Conservation (phyloP, 768 basidiomycete genomes). For the Rhodotorula sphaerocarpa region DNA sequence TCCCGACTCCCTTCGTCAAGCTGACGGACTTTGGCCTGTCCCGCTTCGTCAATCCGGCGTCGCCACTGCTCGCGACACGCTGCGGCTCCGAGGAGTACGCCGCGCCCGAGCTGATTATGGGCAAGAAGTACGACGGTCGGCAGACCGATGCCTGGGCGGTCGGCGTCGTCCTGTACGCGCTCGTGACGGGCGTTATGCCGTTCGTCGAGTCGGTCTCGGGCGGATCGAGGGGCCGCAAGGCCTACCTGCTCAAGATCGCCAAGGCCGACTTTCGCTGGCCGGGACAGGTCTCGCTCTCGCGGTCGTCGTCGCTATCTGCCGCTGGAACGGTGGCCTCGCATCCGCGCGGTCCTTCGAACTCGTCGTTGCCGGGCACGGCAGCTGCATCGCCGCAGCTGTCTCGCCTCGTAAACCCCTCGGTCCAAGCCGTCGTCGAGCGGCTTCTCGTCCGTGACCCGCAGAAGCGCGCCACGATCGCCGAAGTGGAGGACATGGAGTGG, state of each 20-base stretch:
- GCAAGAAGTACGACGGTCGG: constrained; percentile 65
- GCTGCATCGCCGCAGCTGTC: not conserved
- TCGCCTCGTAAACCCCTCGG: constrained; percentile 44
- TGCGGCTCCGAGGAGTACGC: constrained; percentile 86
- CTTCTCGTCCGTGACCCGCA: constrained; percentile 64
- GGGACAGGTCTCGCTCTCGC: constrained; percentile 42
- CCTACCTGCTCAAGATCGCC: constrained; percentile 70
- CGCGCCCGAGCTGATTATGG: constrained; percentile 65
- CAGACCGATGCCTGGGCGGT: constrained; percentile 83
- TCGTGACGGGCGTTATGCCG: constrained; percentile 62
- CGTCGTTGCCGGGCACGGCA: not conserved
- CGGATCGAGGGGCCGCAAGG: constrained; percentile 40
- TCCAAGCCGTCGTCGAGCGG: constrained; percentile 53
- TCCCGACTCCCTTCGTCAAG: constrained; percentile 60
- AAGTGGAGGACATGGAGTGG: constrained; percentile 57
- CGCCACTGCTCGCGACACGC: constrained; percentile 61
- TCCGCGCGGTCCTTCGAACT: not conserved
- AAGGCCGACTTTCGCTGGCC: constrained; percentile 67
- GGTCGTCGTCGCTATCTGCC: not conserved
- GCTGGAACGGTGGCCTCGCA: not conserved
- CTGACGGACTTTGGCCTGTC: constrained; percentile 85
- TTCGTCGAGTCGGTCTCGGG: constrained; percentile 49
- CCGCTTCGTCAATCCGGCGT: constrained; percentile 62
- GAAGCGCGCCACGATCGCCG: constrained; percentile 51
- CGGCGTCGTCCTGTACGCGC: constrained; percentile 75